A percentile compares a stretch with the other conserved stretches of the same genome.
Evolutionary conservation across 495 filamentous ascomycete species (phyloP).

Genomic region (Penicillium cataractarum): DNA sequence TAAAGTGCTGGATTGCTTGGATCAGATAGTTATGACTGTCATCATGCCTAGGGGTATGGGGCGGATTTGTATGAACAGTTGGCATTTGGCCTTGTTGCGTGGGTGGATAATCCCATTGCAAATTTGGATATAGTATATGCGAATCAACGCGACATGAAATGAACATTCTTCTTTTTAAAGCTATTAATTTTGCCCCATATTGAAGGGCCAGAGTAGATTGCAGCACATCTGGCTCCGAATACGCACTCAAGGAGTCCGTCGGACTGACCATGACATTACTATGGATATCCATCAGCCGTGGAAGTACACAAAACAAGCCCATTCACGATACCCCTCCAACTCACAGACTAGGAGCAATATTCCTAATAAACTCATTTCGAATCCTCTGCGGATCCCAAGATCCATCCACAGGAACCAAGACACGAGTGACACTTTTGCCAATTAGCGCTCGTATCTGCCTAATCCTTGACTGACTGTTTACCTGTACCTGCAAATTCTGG

Average conservation of each 20-base stretch:
- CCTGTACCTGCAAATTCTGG: too few relatives aligned
- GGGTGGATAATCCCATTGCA: not conserved
- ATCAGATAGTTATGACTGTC: not conserved
- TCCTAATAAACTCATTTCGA: too few relatives aligned
- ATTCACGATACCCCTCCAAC: too few relatives aligned
- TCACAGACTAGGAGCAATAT: too few relatives aligned
- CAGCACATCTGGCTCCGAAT: not conserved
- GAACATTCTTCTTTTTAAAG: not conserved
- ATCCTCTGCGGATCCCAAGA: too few relatives aligned
- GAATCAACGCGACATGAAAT: not conserved
- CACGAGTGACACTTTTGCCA: too few relatives aligned
- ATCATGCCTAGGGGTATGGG: not conserved
- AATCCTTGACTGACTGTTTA: too few relatives aligned
- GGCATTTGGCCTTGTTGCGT: not conserved
- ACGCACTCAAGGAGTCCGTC: not conserved
- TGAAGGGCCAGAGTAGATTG: not conserved
- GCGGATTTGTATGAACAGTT: not conserved
- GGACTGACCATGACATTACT: too few relatives aligned
- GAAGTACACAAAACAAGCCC: too few relatives aligned
- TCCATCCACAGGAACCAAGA: too few relatives aligned
- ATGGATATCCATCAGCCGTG: too few relatives aligned
- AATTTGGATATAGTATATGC: not conserved
- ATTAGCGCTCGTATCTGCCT: too few relatives aligned
- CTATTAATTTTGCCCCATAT: not conserved
- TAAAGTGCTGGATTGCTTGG: conserved; percentile 18